phyloP scores from a whole-genome alignment of 495 filamentous ascomycete species.

The Xylaria nigripes region DNA sequence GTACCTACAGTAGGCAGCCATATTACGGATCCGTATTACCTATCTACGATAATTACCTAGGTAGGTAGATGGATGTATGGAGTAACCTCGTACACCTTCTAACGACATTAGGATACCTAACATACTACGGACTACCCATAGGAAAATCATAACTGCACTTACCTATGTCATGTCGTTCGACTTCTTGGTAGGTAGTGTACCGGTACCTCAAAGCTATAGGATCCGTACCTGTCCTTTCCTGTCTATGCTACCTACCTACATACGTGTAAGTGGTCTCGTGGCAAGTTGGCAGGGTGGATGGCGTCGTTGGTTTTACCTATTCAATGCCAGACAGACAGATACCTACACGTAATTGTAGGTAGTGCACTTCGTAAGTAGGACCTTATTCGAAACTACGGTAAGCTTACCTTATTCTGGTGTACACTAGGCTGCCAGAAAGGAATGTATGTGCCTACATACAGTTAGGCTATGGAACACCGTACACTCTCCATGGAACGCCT shows the following conservation, averaged over 20 bases:
- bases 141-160: too few species aligned
- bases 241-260: not conserved
- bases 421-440: not conserved
- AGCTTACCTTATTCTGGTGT: not conserved
- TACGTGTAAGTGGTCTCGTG: slow-evolving; percentile 3
- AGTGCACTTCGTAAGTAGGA: not conserved
- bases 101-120: too few species aligned
- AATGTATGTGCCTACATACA: not conserved
- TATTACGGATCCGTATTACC: not conserved
- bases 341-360: not conserved
- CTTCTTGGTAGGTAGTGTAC: slow-evolving; percentile 3
- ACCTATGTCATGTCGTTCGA: not conserved
- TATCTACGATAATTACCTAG: not conserved
- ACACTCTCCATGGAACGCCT: too few species aligned
- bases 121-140: not conserved
- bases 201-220: too few species aligned
- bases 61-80: too few species aligned
- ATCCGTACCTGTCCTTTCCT: not conserved
- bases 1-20: too few species aligned
- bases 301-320: not conserved
- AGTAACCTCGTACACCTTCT: too few species aligned
- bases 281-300: not conserved
- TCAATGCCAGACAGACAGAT: not conserved
- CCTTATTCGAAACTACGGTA: not conserved
- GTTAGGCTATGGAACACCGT: too few species aligned